Base-by-base conservation (phyloP, 345 rosid genomes). In the Boechera retrofracta region DNA sequence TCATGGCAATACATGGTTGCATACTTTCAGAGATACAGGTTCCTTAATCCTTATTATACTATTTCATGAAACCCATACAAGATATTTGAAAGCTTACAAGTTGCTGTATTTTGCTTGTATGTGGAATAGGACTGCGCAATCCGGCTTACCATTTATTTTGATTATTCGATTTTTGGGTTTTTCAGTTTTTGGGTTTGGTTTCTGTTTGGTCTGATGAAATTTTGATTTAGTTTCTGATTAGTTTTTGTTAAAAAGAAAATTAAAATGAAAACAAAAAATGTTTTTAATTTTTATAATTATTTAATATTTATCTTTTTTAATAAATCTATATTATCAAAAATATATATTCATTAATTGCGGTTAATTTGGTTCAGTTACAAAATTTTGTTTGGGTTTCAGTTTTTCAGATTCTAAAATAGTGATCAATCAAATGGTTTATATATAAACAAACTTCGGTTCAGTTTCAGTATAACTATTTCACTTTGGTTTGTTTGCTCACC, bases 1-100 rank as follows among this genome's bases (percentile, higher is more conserved):
- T 91, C 83, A 93, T 93, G 97, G 95, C 98, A 9, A 85, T 90
- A 89, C 98, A 93, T 56, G 97, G 97, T 45, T 93, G 91, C 75
- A 83, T 93, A 31, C 93, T 93, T 69, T 83, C 97, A 10, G 94
- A 89, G 80, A 93, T 93, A 41, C 98, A 93, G 94, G 97, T 89
- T 66, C 73, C 71, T 55, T 4, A 42, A 42, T 12, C 52, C 21
- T 49, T 49, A 10, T 53, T 4, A 38, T 38, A 51, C 59, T 51
- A 51, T 49, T 61, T 62, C 7, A 15, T 38, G 32, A 72, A 24
- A 3, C 2, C 24, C 6, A 58, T 3, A 2, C 31, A 42, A 31
- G 13, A 44, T 39, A 9, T 42, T 54, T 53, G 31, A 24, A 28
- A 35, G n/a, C 48, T 44, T 44, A 44, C 45, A 10, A 42, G 45